Evolutionary conservation across 108 stramenopile species (phyloP).

Genomic region (Epipyxis sp.): DNA sequence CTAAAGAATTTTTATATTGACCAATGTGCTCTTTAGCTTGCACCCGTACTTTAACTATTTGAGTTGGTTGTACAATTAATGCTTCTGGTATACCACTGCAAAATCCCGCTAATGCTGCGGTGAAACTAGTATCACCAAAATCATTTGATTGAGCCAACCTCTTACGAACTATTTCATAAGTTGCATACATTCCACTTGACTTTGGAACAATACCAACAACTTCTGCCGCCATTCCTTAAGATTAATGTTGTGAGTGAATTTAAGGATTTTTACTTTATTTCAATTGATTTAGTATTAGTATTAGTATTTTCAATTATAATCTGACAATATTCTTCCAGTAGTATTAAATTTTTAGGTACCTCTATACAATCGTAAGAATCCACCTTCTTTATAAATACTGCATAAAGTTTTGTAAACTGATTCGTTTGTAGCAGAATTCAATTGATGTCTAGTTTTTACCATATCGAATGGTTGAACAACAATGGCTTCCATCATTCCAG

Average conservation of each 20-base stretch:
- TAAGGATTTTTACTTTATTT: too few species aligned
- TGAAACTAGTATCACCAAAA: neutral
- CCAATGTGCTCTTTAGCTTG: conserved; percentile 52
- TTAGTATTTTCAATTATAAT: too few species aligned
- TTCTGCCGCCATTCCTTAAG: conserved; percentile 9
- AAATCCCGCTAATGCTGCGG: neutral
- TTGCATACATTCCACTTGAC: neutral
- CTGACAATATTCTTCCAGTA: too few species aligned
- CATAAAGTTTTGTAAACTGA: neutral
- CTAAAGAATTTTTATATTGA: conserved; percentile 34
- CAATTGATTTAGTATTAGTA: too few species aligned
- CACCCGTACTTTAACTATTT: conserved; percentile 54
- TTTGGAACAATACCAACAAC: conserved; percentile 19
- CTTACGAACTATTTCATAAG: neutral
- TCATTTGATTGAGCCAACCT: too few species aligned
- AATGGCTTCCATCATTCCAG: conserved; percentile 8
- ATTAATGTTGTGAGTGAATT: too few species aligned
- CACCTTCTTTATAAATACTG: neutral
- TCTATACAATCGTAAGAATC: conserved; percentile 1
- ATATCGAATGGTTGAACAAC: conserved; percentile 21
- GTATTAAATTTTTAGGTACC: too few species aligned
- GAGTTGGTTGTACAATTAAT: neutral
- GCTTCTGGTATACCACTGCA: conserved; percentile 6
- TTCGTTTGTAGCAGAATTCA: neutral
- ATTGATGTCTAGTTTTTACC: conserved; percentile 10